Evolutionary conservation across 345 rosid species (phyloP).

Genomic region (Gynandropsis gynandra): DNA sequence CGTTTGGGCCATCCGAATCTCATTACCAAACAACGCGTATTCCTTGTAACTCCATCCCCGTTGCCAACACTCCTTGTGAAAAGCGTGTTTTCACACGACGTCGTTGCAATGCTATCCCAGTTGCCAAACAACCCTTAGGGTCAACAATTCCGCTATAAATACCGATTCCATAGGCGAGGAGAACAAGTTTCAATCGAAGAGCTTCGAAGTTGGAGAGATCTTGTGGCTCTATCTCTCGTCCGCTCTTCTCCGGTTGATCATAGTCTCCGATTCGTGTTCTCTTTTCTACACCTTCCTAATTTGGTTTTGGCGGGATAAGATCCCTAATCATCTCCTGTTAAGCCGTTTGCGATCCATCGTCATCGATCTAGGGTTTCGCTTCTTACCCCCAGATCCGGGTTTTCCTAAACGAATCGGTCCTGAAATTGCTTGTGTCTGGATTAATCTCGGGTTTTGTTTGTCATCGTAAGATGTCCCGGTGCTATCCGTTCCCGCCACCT

Average conservation of each 20-base stretch:
- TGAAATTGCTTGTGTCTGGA: neutral
- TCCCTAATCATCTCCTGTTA: neutral
- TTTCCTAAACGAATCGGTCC: no score
- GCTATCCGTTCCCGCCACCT: conserved; percentile 56
- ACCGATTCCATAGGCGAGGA: neutral
- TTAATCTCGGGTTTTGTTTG: neutral
- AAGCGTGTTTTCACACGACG: no score
- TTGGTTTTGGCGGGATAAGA: neutral
- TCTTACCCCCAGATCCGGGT: no score
- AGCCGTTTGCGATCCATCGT: conserved; percentile 5
- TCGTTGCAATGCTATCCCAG: neutral
- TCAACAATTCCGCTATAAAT: conserved; percentile 7
- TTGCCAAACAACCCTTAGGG: conserved; percentile 14
- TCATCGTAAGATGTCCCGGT: conserved; percentile 46
- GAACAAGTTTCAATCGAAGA: conserved; percentile 15
- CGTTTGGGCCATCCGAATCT: no score
- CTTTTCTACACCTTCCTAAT: neutral
- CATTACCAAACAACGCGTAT: no score
- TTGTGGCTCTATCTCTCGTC: conserved; percentile 6
- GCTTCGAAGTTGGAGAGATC: conserved; percentile 18
- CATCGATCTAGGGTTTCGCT: conserved; percentile 22
- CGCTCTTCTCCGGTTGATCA: neutral
- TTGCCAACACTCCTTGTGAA: no score
- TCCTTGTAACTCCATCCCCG: no score
- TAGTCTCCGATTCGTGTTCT: neutral